A percentile compares a stretch with the other conserved stretches of the same genome.
phyloP scores from a whole-genome alignment of 2,329 filamentous ascomycete genomes.

The Cytospora schulzeri region DNA sequence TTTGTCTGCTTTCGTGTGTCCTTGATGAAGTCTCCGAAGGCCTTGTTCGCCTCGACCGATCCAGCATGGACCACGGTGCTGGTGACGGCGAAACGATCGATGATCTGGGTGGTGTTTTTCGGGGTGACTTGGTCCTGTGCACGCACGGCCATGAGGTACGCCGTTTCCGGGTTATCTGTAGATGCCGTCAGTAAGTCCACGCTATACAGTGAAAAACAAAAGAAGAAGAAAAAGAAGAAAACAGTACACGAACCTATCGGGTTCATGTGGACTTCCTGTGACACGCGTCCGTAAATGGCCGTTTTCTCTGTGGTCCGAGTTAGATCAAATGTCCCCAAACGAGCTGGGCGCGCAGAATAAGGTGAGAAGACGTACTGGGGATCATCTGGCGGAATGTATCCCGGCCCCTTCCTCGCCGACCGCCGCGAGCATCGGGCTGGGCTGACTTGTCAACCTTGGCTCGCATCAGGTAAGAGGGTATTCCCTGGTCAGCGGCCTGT shows the following conservation, averaged over 20 bases:
- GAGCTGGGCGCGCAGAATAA: constrained; percentile 30
- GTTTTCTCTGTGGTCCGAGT: constrained; percentile 24
- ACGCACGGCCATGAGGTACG: constrained; percentile 42
- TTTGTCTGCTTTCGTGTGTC: constrained; percentile 49
- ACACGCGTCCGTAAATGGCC: constrained; percentile 34
- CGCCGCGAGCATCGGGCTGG: constrained; percentile 35
- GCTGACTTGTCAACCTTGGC: constrained; percentile 49
- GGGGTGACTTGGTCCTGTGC: constrained; percentile 51
- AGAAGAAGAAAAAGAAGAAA: too few relatives aligned
- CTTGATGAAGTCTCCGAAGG: constrained; percentile 60
- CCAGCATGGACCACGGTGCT: constrained; percentile 62
- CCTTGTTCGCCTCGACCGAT: constrained; percentile 47
- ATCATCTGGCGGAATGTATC: constrained; percentile 71
- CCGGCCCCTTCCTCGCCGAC: constrained; percentile 37
- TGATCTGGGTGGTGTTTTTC: constrained; percentile 52
- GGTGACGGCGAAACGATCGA: constrained; percentile 52
- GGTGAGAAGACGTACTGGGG: constrained; percentile 60
- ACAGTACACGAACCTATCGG: constrained; percentile 22
- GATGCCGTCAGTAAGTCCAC: neutral
- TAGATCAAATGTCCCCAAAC: constrained; percentile 21
- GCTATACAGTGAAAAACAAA: too few relatives aligned
- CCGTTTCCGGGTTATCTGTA: constrained; percentile 43
- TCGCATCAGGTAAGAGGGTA: constrained; percentile 58
- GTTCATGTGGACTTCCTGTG: constrained; percentile 41
- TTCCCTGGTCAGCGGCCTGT: constrained; percentile 59